Percentiles rank a stretch among this genome's conserved stretches.
Evolutionary conservation across 208 protist genomes (phyloP).

Genomic region (Leishmania turanica): DNA sequence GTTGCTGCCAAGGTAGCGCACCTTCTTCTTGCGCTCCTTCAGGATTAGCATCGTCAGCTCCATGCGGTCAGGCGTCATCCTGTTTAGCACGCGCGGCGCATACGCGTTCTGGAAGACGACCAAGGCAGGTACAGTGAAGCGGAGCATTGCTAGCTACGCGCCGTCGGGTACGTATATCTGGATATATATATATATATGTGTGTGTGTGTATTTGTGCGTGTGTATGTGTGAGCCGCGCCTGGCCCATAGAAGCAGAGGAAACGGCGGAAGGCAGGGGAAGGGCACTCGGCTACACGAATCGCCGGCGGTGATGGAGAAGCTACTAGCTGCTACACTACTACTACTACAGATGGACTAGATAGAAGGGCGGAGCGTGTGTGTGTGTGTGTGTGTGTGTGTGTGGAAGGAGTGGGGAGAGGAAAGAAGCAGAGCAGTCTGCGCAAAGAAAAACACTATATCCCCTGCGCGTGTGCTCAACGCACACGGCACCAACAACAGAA

Average conservation of each 20-base stretch:
- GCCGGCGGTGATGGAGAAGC: background rate
- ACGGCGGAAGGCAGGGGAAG: background rate
- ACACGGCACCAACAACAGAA: background rate
- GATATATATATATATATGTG: background rate
- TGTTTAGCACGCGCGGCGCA: slow-evolving; percentile 68
- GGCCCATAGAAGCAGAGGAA: background rate
- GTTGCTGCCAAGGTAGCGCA: slow-evolving; percentile 72
- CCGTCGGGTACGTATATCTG: background rate
- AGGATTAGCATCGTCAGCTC: slow-evolving; percentile 59
- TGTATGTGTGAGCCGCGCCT: background rate
- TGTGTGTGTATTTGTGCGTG: too few species aligned
- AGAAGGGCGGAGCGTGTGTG: background rate
- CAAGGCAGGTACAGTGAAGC: slow-evolving; percentile 12
- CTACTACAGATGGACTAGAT: background rate
- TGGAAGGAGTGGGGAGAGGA: background rate
- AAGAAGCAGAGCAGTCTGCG: too few species aligned
- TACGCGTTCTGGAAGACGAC: slow-evolving; percentile 46
- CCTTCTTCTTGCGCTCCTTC: slow-evolving; percentile 78
- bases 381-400: background rate
- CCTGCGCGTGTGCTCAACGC: background rate
- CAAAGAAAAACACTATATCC: background rate
- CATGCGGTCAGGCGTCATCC: slow-evolving; percentile 67
- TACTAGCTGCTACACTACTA: background rate
- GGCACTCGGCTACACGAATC: background rate
- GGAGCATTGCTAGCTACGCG: slow-evolving; percentile 17